Evolutionary conservation across 441 rosid species (phyloP).

Genomic region (Mallotus japonicus): DNA sequence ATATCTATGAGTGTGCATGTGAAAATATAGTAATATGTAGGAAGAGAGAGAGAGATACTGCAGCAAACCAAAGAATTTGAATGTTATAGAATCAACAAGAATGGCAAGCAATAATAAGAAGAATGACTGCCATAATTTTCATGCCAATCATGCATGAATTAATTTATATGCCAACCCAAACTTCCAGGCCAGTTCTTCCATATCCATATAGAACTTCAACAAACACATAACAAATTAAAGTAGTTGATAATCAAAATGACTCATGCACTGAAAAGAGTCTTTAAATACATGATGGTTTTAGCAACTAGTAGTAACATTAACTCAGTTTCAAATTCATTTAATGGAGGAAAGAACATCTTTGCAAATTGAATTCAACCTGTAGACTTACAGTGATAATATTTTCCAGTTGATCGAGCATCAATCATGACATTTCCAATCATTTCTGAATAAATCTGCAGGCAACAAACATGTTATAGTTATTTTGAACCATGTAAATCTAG

Average conservation of each 20-base stretch:
- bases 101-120: not conserved
- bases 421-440: constrained; percentile 99
- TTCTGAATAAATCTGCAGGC: constrained; percentile 84
- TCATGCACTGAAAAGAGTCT: not conserved
- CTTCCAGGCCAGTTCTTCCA: not conserved
- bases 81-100: not conserved
- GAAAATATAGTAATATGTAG: not conserved
- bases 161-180: not conserved
- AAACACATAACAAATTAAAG: not conserved
- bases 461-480: not conserved
- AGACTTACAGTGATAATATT: constrained; percentile 94
- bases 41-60: not conserved
- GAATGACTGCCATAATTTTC: constrained; percentile 10
- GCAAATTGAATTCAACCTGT: not conserved
- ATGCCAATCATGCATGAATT: not conserved
- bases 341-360: not conserved
- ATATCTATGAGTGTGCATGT: not conserved
- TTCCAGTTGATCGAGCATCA: constrained; percentile 99
- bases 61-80: not conserved
- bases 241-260: not conserved
- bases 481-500: not conserved
- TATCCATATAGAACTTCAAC: not conserved
- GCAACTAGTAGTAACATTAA: not conserved
- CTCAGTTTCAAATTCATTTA: constrained; percentile 1
- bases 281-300: not conserved